These are phyloP conservation scores for Solanum infundibuliforme DNA, from an alignment of 257 asterid genomes.

Conservation along the genomic window DNA sequence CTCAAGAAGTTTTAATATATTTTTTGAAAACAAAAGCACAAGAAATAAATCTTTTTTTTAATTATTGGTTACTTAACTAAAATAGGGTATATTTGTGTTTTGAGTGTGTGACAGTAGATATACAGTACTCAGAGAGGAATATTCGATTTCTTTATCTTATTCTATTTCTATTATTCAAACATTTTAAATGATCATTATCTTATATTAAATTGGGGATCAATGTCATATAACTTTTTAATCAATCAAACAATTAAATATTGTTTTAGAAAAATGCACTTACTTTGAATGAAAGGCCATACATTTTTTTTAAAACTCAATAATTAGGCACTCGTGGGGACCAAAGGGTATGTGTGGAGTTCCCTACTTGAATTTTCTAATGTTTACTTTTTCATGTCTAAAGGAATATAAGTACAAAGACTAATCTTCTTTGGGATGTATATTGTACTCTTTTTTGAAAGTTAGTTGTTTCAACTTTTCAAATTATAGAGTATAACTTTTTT, in stretches of 20 bases:
- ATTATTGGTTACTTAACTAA: constrained; percentile 3
- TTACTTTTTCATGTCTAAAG: not conserved
- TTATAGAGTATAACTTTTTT: not conserved
- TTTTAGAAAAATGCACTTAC: not conserved
- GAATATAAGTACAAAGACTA: constrained; percentile 2
- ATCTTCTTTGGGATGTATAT: constrained; percentile 2
- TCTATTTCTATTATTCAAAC: constrained; percentile 2
- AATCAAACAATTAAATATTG: not conserved
- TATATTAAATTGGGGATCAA: not conserved
- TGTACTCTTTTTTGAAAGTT: not conserved
- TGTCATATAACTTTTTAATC: not conserved
- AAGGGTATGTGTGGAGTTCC: not conserved
- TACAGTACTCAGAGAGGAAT: not conserved
- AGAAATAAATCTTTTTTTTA: not conserved
- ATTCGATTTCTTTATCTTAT: constrained; percentile 1
- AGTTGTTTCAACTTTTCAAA: not conserved
- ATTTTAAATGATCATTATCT: not conserved
- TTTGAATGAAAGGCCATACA: not conserved
- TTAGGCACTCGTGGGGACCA: constrained; percentile 9
- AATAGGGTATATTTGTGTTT: not conserved
- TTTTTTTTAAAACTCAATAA: constrained; percentile 7
- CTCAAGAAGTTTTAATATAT: constrained; percentile 3
- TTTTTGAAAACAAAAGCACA: not conserved
- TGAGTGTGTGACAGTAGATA: not conserved
- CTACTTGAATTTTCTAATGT: constrained; percentile 5